Percentiles rank a stretch among this genome's conserved stretches.
Evolutionary conservation across 1,284 basidiomycete species (phyloP).

Genomic region (Tilletiopsis washingtonensis): DNA sequence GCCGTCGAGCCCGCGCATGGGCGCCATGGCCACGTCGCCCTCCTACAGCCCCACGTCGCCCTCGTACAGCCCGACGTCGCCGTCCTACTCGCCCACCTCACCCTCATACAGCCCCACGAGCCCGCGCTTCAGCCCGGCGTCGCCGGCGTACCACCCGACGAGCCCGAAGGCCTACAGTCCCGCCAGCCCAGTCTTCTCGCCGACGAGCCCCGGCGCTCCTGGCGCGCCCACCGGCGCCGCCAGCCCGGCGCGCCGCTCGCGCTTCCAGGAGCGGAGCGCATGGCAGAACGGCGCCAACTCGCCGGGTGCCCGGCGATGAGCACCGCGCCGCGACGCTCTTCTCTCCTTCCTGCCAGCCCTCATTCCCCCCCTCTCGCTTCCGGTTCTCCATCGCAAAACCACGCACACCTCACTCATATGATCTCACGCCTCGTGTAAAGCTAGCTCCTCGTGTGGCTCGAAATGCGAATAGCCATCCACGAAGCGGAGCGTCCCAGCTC

Average conservation of each 20-base stretch:
- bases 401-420: no score
- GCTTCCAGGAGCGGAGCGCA: no score
- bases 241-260: neutral
- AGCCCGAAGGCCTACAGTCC: neutral
- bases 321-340: no score
- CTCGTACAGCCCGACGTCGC: slow-evolving; percentile 2
- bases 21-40: neutral
- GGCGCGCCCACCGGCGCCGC: neutral
- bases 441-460: no score
- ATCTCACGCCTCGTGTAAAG: no score
- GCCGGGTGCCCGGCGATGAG: no score
- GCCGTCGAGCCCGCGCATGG: slow-evolving; percentile 3
- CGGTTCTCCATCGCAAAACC: no score
- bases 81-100: slow-evolving; percentile 1
- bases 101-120: neutral
- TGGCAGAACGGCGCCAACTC: no score
- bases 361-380: no score
- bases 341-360: no score
- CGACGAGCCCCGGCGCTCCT: slow-evolving; percentile 3
- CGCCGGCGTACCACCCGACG: neutral
- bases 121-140: neutral
- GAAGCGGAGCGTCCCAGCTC: no score
- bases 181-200: neutral
- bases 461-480: no score
- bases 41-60: slow-evolving; percentile 4